Evolutionary conservation across 129 eudicot species (phyloP).

Genomic region (Pittosporum tobira): DNA sequence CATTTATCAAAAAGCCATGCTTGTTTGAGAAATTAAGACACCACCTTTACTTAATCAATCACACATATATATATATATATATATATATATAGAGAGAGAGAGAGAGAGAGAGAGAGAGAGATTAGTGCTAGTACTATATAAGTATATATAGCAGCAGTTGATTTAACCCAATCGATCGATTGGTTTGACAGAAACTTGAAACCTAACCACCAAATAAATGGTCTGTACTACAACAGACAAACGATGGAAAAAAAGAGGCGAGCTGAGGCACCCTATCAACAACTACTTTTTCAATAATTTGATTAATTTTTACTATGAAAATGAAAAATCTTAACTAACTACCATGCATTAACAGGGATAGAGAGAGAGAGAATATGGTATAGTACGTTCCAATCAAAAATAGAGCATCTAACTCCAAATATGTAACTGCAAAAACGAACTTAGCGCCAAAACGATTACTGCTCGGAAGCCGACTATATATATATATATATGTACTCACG

Average conservation of each 20-base stretch:
- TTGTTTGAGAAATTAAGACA: neutral
- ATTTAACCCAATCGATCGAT: neutral
- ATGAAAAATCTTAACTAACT: conserved; percentile 5
- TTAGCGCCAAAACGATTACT: neutral
- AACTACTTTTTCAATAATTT: conserved; percentile 24
- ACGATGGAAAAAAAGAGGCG: conserved; percentile 19
- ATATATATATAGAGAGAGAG: neutral
- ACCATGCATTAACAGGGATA: too few species aligned
- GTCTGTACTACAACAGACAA: conserved; percentile 22
- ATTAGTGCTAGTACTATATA: too few species aligned
- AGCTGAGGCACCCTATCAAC: conserved; percentile 25
- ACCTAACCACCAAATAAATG: conserved; percentile 22
- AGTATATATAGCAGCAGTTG: too few species aligned
- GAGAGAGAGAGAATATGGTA: too few species aligned
- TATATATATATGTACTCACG: too few species aligned
- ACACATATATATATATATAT: too few species aligned
- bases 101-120: conserved; percentile 11
- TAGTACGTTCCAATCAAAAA: too few species aligned
- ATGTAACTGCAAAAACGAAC: too few species aligned
- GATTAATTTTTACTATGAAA: too few species aligned
- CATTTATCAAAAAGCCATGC: too few species aligned
- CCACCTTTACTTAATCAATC: conserved; percentile 1
- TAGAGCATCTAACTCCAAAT: too few species aligned
- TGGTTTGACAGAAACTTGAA: conserved; percentile 21
- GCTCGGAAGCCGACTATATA: neutral